Base-by-base conservation (phyloP, 1,139 yeast genomes). In the Yamadazyma buinensis region DNA sequence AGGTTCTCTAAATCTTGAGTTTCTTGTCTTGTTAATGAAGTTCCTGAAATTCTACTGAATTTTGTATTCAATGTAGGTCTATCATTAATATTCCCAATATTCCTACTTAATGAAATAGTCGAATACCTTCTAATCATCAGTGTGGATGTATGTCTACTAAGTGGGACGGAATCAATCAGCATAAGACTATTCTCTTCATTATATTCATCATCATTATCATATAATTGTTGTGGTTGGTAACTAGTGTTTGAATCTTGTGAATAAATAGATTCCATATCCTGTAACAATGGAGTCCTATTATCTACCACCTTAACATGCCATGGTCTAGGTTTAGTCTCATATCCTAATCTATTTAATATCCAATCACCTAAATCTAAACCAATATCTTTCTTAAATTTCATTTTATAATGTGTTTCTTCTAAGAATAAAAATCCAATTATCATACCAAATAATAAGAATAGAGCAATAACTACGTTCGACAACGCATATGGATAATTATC, bases 331-430 rank as follows among this genome's bases (percentile, higher is more conserved):
- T 43, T 43, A 15, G 42, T 35, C 10, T 35, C 20, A 34, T 34
- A 55, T 44, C 77, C 73, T 6, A 74, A 38, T 17, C 49, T 36
- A 9, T 47, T 42, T 43, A 64, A 47, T 28, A 77, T 44, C 35
- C 49, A 47, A 44, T 77, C 80, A 11, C 84, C 84, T 12, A 75
- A 29, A 22, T 67, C 77, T 9, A 78, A 51, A 1, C 84, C 82
- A 28, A 53, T 44, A 49, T 79, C 85, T 38, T 63, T 59, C 36
- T 62, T 56, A 37, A 62, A 46, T 44, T 61, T 67, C 35, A 55
- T 56, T 25, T 55, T 52, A 15, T 63, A 70, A 48, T 76, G 80
- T 4, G 84, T 76, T 51, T 80, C 87, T 48, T 80, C 83, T 25
- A 80, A 54, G 46, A 79, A 78, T 31, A 80, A 62, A 34, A 74